Percentiles rank a stretch among this genome's conserved stretches.
These are phyloP conservation scores for Colletotrichum shisoi DNA, from an alignment of 2,329 filamentous ascomycete species.

Conservation along the genomic window DNA sequence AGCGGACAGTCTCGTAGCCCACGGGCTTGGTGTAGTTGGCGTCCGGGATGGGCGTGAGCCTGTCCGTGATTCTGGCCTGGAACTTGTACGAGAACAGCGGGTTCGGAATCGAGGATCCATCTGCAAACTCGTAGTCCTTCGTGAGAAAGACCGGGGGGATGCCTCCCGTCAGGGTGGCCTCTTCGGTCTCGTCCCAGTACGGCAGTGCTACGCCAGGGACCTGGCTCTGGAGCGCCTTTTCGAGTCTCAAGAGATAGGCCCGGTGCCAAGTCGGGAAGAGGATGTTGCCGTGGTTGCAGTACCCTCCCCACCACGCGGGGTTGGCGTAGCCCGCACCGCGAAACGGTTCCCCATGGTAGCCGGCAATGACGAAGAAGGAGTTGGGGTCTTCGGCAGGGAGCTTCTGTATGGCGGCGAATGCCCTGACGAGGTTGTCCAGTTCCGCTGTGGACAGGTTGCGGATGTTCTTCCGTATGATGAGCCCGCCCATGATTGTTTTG, in stretches of 20 bases:
- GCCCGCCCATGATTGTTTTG: background rate
- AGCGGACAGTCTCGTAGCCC: conserved; percentile 42
- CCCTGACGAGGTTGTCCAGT: conserved; percentile 19
- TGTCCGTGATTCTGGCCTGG: conserved; percentile 38
- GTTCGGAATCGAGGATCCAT: conserved; percentile 28
- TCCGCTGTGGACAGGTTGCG: conserved; percentile 1
- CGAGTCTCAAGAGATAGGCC: conserved; percentile 43
- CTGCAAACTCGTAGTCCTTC: background rate
- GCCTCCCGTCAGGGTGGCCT: background rate
- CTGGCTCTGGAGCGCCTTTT: conserved; percentile 39
- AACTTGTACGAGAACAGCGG: conserved; percentile 43
- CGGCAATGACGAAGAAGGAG: conserved; percentile 44
- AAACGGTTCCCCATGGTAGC: conserved; percentile 45
- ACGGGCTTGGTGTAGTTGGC: conserved; percentile 40
- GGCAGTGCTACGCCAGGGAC: conserved; percentile 39
- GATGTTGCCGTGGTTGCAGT: conserved; percentile 46
- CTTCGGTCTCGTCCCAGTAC: conserved; percentile 41
- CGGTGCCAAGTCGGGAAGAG: conserved; percentile 47
- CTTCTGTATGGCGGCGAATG: conserved; percentile 18
- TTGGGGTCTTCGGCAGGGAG: conserved; percentile 38
- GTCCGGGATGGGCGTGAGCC: background rate
- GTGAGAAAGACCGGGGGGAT: background rate
- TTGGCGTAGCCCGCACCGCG: conserved; percentile 40
- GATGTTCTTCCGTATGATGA: conserved; percentile 15
- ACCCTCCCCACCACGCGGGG: conserved; percentile 45